Base-by-base conservation (phyloP, 2,329 filamentous ascomycete species). In the Lasiodiplodia theobromae region DNA sequence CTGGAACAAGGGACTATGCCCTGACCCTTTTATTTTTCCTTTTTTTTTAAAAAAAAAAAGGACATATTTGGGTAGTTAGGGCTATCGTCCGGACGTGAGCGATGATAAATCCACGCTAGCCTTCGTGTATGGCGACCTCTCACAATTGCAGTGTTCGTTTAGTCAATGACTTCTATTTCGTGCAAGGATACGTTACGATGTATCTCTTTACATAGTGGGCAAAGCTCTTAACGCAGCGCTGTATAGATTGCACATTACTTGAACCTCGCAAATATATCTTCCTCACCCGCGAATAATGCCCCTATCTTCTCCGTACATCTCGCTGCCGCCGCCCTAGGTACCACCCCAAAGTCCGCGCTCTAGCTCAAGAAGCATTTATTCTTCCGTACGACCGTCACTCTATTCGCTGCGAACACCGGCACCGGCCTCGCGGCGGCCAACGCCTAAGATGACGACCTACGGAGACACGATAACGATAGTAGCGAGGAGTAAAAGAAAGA, bases 311-410 rank as follows among this genome's bases (percentile, higher is more conserved):
- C 93, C 14, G 93, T 94, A 78, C 95, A 95, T 72, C 94, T 87
- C 23, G 96, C 96, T 87, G 97, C 93, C 70, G 94, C 97, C 57
- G 95, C 95, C 2, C 96, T 96, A 80, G 99, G 96, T 57, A 98
- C 89, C 66, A 98, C 92, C 23, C 96, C 86, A 81, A 99, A 96
- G 80, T 98, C 94, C 6, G 95, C 95, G 78, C 92, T 95, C 95
- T 95, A 98, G 81, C 94, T 98, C 74, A 98, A 93, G 77, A 96
- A 94, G 77, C 91, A 91, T 70, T 96, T 87, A 75, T 96, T 91
- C 78, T 89, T 92, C 81, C 88, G 89, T 14, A 94, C 86, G 14
- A 98, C 83, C 77, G 81, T 77, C 25, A 56, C 58, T 2, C 80
- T 83, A 51, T 80, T 74, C 70, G 82, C 79, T 28, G 80, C 81